phyloP scores from a whole-genome alignment of 2,329 filamentous ascomycete genomes.

The Cercospora sesami region DNA sequence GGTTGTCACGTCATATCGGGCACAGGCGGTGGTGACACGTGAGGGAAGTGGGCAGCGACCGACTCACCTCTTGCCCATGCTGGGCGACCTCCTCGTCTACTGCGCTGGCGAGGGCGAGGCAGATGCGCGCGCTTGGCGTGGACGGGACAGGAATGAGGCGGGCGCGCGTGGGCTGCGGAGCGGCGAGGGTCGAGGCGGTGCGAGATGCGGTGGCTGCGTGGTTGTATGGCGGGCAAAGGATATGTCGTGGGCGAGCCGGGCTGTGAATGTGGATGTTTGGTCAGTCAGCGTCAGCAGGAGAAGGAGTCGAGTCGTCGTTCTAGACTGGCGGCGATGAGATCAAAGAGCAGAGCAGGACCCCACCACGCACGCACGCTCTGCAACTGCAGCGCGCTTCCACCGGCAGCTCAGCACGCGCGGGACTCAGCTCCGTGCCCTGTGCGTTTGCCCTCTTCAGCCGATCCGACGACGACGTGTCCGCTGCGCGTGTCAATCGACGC shows the following conservation, averaged over 20 bases:
- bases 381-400: neutral
- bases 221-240: neutral
- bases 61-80: conserved; percentile 37
- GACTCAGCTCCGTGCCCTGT: neutral
- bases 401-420: neutral
- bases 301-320: neutral
- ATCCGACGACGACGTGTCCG: neutral
- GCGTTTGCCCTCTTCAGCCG: neutral
- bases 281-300: neutral
- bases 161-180: neutral
- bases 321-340: neutral
- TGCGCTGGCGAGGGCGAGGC: neutral
- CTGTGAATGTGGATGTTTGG: neutral
- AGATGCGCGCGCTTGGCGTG: conserved; percentile 6
- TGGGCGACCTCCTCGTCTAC: conserved; percentile 18
- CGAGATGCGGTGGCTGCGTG: neutral
- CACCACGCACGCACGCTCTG: neutral
- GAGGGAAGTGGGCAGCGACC: conserved; percentile 13
- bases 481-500: neutral
- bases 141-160: neutral
- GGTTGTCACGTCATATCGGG: conserved; percentile 20
- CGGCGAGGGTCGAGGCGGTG: neutral
- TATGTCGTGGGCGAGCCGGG: neutral
- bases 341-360: neutral
- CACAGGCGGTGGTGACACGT: conserved; percentile 7